phyloP scores from a whole-genome alignment of 345 rosid species.

The Salix udensis region DNA sequence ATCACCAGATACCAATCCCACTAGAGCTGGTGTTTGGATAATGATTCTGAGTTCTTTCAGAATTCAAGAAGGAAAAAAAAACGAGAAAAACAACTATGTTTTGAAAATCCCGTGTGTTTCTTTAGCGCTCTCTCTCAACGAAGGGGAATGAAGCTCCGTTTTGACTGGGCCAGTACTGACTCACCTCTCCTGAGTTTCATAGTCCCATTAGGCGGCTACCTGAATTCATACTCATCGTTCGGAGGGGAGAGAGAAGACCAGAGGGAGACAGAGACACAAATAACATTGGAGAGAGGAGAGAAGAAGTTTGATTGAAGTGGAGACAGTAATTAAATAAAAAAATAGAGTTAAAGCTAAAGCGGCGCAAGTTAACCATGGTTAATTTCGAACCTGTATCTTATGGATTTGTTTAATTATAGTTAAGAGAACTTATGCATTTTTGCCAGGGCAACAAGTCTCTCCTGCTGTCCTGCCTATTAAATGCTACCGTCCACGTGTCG shows the following conservation, averaged over 20 bases:
- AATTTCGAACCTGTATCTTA: too few species aligned
- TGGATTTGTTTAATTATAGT: constrained; percentile 7
- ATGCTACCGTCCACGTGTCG: constrained; percentile 52
- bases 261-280: constrained; percentile 1
- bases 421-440: constrained; percentile 6
- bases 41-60: constrained; percentile 3
- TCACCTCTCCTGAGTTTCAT: constrained; percentile 12
- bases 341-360: background rate
- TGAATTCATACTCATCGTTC: constrained; percentile 12
- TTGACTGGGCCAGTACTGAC: constrained; percentile 24
- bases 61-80: background rate
- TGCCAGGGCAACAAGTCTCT: background rate
- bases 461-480: background rate
- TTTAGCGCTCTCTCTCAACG: background rate
- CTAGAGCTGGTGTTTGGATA: background rate
- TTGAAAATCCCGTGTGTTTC: background rate
- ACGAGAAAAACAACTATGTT: background rate
- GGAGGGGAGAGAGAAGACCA: background rate
- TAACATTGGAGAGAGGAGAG: too few species aligned
- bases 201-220: constrained; percentile 43
- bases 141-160: constrained; percentile 11
- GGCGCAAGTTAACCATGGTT: constrained; percentile 23
- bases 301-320: background rate
- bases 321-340: constrained; percentile 3
- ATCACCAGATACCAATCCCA: constrained; percentile 8